These are phyloP conservation scores for Chlamydomonas reinhardtii DNA, from an alignment of 163 green algal species.

Conservation along the genomic window DNA sequence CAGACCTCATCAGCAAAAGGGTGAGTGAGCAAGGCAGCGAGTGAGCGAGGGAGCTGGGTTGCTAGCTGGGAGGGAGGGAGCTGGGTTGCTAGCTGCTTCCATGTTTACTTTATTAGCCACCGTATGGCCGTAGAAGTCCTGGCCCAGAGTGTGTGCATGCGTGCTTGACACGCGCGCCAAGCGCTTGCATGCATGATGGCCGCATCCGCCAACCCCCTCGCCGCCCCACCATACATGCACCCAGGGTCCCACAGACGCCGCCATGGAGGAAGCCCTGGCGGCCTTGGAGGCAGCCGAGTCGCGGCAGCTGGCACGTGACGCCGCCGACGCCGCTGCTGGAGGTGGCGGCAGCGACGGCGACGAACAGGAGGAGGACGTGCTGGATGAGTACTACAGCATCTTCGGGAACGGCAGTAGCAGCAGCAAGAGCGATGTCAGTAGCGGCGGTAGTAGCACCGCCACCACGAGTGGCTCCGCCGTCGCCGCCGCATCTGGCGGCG, in stretches of 20 bases:
- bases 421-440: slow-evolving; percentile 3
- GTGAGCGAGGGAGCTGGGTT: no score
- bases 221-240: no score
- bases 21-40: no score
- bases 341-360: not conserved
- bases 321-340: not conserved
- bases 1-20: not conserved
- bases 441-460: not conserved
- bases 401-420: slow-evolving; percentile 21
- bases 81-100: no score
- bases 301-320: not conserved
- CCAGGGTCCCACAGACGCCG: slow-evolving; percentile 29
- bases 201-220: no score
- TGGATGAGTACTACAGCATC: slow-evolving; percentile 24
- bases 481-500: not conserved
- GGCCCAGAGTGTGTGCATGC: no score
- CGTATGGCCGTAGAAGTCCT: no score
- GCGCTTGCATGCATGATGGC: no score
- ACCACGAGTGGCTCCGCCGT: not conserved
- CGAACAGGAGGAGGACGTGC: not conserved
- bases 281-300: not conserved
- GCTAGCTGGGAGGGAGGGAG: no score
- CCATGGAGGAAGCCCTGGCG: slow-evolving; percentile 1
- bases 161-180: no score
- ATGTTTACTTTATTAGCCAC: no score